phyloP scores from a whole-genome alignment of 768 basidiomycete species.

The Boletus subparvulus region DNA sequence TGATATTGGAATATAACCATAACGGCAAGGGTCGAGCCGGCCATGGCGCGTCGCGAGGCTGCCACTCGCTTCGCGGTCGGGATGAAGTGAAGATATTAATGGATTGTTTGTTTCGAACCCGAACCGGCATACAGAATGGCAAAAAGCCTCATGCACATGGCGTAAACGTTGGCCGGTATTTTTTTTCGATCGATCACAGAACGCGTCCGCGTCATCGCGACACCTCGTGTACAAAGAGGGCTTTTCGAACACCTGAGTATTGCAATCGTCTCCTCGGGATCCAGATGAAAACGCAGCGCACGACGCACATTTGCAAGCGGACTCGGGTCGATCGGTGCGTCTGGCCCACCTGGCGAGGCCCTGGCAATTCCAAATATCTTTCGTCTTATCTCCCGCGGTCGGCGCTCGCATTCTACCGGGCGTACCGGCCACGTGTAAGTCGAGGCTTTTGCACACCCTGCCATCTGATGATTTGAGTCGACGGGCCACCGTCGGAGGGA shows the following conservation, averaged over 20 bases:
- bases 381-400: too few species aligned
- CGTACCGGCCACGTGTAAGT: not conserved
- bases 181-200: not conserved
- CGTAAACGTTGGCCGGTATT: not conserved
- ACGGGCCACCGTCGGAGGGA: too few species aligned
- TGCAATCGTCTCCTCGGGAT: too few species aligned
- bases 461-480: too few species aligned
- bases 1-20: not conserved
- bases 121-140: not conserved
- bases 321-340: too few species aligned
- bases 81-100: not conserved
- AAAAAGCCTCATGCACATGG: constrained; percentile 1
- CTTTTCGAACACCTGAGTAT: too few species aligned
- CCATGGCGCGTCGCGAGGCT: not conserved
- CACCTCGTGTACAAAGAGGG: too few species aligned
- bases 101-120: too few species aligned
- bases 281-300: too few species aligned
- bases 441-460: not conserved
- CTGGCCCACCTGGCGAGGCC: too few species aligned
- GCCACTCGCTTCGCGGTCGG: not conserved
- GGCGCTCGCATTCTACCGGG: not conserved
- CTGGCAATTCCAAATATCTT: too few species aligned
- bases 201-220: not conserved
- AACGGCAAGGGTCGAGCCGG: not conserved
- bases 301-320: too few species aligned